phyloP scores from a whole-genome alignment of 805 yeast species.

The Monosporozyma yasuniensis region DNA sequence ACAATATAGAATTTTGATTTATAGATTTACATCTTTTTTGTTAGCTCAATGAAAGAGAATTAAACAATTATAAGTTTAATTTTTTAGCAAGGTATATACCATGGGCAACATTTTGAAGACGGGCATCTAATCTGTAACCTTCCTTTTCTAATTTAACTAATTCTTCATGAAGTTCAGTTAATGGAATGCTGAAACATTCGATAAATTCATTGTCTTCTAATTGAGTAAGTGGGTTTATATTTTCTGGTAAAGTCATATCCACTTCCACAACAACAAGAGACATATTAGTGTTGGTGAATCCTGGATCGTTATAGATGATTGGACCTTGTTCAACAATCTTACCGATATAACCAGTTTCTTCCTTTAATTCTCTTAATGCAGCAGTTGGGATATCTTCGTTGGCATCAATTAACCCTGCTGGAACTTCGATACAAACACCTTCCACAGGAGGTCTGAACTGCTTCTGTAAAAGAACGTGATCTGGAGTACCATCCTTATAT shows the following conservation, averaged over 20 bases:
- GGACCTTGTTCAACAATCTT: conserved; percentile 40
- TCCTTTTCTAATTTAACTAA: conserved; percentile 44
- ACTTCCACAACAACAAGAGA: conserved; percentile 69
- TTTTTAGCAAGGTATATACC: conserved; percentile 57
- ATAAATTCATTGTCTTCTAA: conserved; percentile 90
- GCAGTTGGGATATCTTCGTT: conserved; percentile 68
- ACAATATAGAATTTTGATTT: too few species aligned
- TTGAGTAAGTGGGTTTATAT: conserved; percentile 58
- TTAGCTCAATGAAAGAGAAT: not conserved
- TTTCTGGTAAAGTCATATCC: conserved; percentile 58
- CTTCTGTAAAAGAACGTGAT: conserved; percentile 58
- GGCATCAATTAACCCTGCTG: conserved; percentile 91
- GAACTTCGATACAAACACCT: conserved; percentile 84
- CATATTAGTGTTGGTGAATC: conserved; percentile 83
- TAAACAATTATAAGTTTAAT: conserved; percentile 13
- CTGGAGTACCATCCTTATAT: conserved; percentile 38
- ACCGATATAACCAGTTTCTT: conserved; percentile 90
- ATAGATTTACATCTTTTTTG: too few species aligned
- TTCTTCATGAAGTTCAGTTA: conserved; percentile 46
- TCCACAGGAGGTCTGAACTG: conserved; percentile 91
- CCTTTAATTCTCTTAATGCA: conserved; percentile 79
- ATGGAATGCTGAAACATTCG: conserved; percentile 71
- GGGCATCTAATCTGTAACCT: conserved; percentile 78
- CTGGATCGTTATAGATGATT: conserved; percentile 66
- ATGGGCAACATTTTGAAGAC: conserved; percentile 77